phyloP scores from a whole-genome alignment of 1,139 yeast genomes.

The Casaregolazyma lundiana region DNA sequence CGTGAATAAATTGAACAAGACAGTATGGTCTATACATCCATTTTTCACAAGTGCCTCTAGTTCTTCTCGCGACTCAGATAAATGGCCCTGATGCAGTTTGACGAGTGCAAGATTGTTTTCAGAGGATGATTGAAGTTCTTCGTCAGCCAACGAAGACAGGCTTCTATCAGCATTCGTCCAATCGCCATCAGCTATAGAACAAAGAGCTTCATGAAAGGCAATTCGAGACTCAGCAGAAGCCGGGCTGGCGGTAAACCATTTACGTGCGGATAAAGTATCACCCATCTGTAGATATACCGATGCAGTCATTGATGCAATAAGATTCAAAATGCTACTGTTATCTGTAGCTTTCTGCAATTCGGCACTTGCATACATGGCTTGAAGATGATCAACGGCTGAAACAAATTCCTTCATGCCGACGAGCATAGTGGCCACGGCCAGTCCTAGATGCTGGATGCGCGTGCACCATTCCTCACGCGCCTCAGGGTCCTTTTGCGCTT shows the following conservation, averaged over 20 bases:
- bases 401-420: constrained; percentile 31
- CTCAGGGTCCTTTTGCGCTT: constrained; percentile 11
- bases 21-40: constrained; percentile 21
- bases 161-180: constrained; percentile 22
- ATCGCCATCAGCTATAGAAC: constrained; percentile 30
- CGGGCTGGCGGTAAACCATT: constrained; percentile 24
- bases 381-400: constrained; percentile 31
- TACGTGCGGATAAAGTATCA: constrained; percentile 28
- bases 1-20: constrained; percentile 27
- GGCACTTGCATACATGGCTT: constrained; percentile 22
- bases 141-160: constrained; percentile 8
- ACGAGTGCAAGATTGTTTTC: constrained; percentile 26
- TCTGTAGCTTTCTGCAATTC: constrained; percentile 11
- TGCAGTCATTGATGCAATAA: constrained; percentile 23
- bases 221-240: constrained; percentile 12
- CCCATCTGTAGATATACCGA: constrained; percentile 29
- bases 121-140: constrained; percentile 4
- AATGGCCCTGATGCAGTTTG: constrained; percentile 36
- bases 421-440: constrained; percentile 32
- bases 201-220: constrained; percentile 19
- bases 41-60: constrained; percentile 30
- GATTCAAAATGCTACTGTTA: constrained; percentile 14
- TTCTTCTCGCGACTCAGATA: constrained; percentile 40
- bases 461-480: constrained; percentile 22
- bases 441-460: constrained; percentile 30